Conservation (phyloP, 108 stramenopile genomes). For the Cyclotella atomus region DNA sequence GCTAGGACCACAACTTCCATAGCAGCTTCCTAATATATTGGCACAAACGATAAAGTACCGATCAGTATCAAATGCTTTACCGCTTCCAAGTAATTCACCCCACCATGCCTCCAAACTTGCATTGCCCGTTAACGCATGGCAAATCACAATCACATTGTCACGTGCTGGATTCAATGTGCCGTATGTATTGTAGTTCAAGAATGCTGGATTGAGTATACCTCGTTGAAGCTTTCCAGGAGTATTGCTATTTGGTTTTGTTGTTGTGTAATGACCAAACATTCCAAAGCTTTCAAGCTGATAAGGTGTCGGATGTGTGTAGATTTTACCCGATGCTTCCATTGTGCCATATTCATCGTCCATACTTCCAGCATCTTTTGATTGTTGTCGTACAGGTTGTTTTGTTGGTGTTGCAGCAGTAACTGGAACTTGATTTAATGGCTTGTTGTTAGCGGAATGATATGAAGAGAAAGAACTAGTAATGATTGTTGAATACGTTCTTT, state of each 20-base stretch:
- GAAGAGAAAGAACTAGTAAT: neutral
- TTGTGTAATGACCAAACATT: slow-evolving; percentile 36
- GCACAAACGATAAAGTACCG: slow-evolving; percentile 91
- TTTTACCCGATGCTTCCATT: slow-evolving; percentile 81
- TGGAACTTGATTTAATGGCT: neutral
- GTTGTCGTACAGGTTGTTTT: neutral
- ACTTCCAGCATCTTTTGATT: slow-evolving; percentile 7
- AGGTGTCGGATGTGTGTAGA: slow-evolving; percentile 57
- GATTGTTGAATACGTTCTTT: slow-evolving; percentile 1
- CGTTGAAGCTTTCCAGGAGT: slow-evolving; percentile 34
- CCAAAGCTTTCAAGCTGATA: slow-evolving; percentile 70
- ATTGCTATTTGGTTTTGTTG: neutral
- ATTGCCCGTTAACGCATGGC: slow-evolving; percentile 96
- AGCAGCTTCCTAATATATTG: slow-evolving; percentile 91
- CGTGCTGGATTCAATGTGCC: slow-evolving; percentile 77
- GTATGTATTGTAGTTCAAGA: slow-evolving; percentile 92
- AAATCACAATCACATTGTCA: slow-evolving; percentile 92
- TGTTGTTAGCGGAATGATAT: slow-evolving; percentile 2
- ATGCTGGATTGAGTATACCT: slow-evolving; percentile 68
- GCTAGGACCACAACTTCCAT: slow-evolving; percentile 83
- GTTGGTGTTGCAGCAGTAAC: neutral
- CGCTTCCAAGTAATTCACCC: slow-evolving; percentile 87
- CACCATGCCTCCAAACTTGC: slow-evolving; percentile 94
- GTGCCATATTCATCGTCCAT: slow-evolving; percentile 93
- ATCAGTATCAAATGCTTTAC: slow-evolving; percentile 91